phyloP scores from a whole-genome alignment of 495 filamentous ascomycete species.

The Melanomma pulvis-pyrius region DNA sequence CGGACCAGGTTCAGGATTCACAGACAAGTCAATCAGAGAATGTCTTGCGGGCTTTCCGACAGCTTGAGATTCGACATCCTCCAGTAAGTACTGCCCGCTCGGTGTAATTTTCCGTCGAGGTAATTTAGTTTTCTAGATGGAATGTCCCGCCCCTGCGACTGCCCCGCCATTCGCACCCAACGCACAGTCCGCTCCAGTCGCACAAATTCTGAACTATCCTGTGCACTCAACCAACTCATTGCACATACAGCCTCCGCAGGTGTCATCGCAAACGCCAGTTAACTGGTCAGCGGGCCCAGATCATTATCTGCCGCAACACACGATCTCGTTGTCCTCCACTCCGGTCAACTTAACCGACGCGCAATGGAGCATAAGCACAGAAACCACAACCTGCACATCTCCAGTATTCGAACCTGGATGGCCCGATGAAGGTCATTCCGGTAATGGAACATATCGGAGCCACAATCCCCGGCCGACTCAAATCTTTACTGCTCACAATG shows the following conservation, averaged over 20 bases:
- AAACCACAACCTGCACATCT: not conserved
- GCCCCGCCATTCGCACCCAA: conserved; percentile 2
- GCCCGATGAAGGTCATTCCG: not conserved
- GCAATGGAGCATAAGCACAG: conserved; percentile 3
- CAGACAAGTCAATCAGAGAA: not conserved
- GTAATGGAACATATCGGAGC: not conserved
- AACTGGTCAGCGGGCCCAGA: not conserved
- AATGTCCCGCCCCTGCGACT: not conserved
- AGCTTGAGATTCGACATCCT: not conserved
- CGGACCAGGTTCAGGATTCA: not conserved
- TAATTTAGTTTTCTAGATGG: conserved; percentile 1
- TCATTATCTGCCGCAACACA: not conserved
- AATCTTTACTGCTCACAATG: not conserved
- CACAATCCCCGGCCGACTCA: not conserved
- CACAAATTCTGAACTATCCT: conserved; percentile 4
- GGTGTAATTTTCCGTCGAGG: not conserved
- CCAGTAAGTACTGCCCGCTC: not conserved
- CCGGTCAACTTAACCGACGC: not conserved
- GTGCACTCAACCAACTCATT: not conserved
- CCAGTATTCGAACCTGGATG: not conserved
- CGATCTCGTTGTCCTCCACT: not conserved
- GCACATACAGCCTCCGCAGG: not conserved
- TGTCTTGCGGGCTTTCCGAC: not conserved
- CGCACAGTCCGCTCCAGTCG: conserved; percentile 4
- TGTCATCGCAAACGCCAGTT: not conserved